Base-by-base conservation (phyloP, 768 basidiomycete genomes). In the Tylopilus rubrobrunneus region DNA sequence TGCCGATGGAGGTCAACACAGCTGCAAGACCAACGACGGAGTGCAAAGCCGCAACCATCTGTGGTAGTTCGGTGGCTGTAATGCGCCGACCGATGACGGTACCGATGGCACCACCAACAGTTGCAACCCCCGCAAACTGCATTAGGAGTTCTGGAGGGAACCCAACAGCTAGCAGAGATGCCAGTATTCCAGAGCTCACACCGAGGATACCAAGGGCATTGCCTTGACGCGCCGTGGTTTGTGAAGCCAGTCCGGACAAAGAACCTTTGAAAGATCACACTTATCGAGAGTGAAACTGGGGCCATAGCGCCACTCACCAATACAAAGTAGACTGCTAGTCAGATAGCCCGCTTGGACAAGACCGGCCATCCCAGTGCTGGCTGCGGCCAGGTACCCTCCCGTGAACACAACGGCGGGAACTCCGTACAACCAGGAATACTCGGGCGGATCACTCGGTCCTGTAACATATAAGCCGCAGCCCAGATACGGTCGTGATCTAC, bases 21-120 rank as follows among this genome's bases (percentile, higher is more conserved):
- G 92, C 92, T 3, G 92, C 92, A 28, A 94, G 80, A 69, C 92
- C 92, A 48, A 94, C 92, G 31, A 94, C 92, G 33, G 87, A 90
- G 65, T 94, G 92, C 52, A 94, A 73, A 50, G 91, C 85, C n/a
- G 72, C 80, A 28, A 84, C 85, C 76, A 83, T 89, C 67, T 94
- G 92, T 8, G 92, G 92, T 34, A 94, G 77, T 64, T 94, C 92
- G 17, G 90, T 93, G 3, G 89, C 87, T 15, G 89, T 91, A 44
- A 93, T 88, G 21, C 91, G 83, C 31, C 90, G 77, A 36, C 92
- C 92, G 56, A 94, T 81, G 58, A 88, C 71, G 12, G 86, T 68
- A 10, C 92, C 92, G 27, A 86, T 67, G 8, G 78, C 67, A 1
- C 81, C 89, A 43, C 91, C 92, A n/a, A 90, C 73, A 17, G 83